Percentiles rank a stretch among this genome's conserved stretches.
Conservation (phyloP, 176 grass and related monocot species). For the Oryza coarctata region DNA sequence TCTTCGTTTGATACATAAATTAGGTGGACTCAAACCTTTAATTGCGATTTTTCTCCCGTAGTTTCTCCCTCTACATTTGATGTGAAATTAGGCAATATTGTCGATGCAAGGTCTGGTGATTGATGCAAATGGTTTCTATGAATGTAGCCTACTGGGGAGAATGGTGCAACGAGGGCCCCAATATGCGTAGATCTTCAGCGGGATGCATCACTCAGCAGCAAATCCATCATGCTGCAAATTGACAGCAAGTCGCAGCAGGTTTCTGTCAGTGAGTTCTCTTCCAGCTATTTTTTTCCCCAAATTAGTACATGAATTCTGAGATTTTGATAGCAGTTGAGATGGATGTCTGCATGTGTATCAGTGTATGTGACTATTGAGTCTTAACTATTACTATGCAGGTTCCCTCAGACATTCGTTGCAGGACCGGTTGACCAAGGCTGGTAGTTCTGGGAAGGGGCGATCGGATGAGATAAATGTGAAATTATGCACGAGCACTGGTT, state of each 20-base stretch:
- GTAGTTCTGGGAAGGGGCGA: conserved; percentile 39
- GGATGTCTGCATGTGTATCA: neutral
- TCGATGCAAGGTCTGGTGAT: neutral
- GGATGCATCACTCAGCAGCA: conserved; percentile 67
- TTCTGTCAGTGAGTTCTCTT: conserved; percentile 67
- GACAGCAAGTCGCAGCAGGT: conserved; percentile 87
- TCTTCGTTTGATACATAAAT: neutral
- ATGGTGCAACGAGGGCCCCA: conserved; percentile 75
- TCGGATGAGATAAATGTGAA: conserved; percentile 71
- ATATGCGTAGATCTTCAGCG: conserved; percentile 67
- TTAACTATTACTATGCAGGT: conserved; percentile 46
- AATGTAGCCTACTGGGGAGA: conserved; percentile 82
- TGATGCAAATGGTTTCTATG: neutral
- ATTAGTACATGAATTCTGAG: neutral
- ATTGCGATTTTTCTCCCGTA: neutral
- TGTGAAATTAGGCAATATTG: neutral
- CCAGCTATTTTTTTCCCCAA: neutral
- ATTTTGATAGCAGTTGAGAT: neutral
- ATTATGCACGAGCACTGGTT: conserved; percentile 73
- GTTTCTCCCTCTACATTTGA: neutral
- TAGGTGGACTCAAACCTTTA: neutral
- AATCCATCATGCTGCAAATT: conserved; percentile 66
- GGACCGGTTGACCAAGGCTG: conserved; percentile 66
- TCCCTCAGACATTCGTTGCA: conserved; percentile 85
- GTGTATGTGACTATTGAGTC: neutral